Evolutionary conservation across 305 asterid species (phyloP).

Genomic region (Rubia tinctorum): DNA sequence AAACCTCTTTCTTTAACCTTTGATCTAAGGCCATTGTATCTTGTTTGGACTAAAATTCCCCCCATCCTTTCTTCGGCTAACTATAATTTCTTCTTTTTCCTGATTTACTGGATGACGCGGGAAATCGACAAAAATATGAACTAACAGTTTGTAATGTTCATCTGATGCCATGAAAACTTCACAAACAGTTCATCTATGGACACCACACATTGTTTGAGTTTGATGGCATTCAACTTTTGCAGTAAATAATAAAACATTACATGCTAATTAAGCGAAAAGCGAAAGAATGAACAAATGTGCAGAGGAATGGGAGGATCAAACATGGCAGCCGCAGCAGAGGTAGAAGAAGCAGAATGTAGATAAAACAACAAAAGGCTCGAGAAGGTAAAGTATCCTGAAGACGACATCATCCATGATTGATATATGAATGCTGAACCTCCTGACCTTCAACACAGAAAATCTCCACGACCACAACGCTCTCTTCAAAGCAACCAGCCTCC

Average conservation of each 20-base stretch:
- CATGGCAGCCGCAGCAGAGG: conserved; percentile 79
- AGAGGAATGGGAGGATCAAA: conserved; percentile 25
- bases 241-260: neutral
- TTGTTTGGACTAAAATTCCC: too few relatives aligned
- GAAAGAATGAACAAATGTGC: neutral
- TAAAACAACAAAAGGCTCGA: conserved; percentile 60
- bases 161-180: neutral
- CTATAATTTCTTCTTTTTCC: too few relatives aligned
- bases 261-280: neutral
- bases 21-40: too few relatives aligned
- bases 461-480: conserved; percentile 24
- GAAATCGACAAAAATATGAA: too few relatives aligned
- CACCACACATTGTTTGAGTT: neutral
- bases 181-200: neutral
- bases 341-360: conserved; percentile 67
- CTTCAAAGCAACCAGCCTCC: conserved; percentile 26
- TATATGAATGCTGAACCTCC: conserved; percentile 19
- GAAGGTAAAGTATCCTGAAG: conserved; percentile 59
- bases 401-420: conserved; percentile 52
- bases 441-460: conserved; percentile 24
- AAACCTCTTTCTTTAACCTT: too few relatives aligned
- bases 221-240: neutral
- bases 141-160: too few relatives aligned
- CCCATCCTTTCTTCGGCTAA: too few relatives aligned
- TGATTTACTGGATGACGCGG: too few relatives aligned